Evolutionary conservation across 805 yeast genomes (phyloP), one percentile per base, ranked within the genome.

Genomic region (Schwanniomyces pseudopolymorphus): DNA sequence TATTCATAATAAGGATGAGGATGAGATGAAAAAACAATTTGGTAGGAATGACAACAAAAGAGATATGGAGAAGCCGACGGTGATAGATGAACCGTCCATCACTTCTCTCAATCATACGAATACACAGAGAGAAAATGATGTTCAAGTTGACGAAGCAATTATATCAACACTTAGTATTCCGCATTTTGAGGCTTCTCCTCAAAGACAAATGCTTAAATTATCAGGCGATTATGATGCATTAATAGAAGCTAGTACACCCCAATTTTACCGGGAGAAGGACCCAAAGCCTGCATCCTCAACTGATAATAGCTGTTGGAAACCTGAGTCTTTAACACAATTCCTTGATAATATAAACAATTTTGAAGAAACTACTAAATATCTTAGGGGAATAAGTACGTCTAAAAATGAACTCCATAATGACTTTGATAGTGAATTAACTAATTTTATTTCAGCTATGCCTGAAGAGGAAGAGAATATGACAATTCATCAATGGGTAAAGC

Each of bases 361-460:
- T 55, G 69, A 67, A 47, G 64, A 65, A 2, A 64, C 77, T 4
- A 62, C 72, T 3, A 58, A 59, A 14, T 72, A 62, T 40, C 57
- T 74, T 17, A 58, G 61, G 33, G 55, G 58, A 19, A 51, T 74
- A n/a, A 55, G 72, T 2, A 57, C 65, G 7, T 64, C 75, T 0
- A 61, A 60, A 7, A 71, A 70, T 49, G 70, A 72, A 35, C 63
- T 84, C 14, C 73, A 77, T 51, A 81, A 84, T 50, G 95, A 87
- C 58, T 60, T 70, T 35, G 88, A 84, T 47, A 90, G 92, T 1
- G 77, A 77, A 24, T 63, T 87, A 19, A 79, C 87, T 0, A 71
- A 72, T 42, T 86, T 86, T 55, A 80, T 85, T 5, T 74, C 82
- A 1, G 81, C 80, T 37, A 81, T 87, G 80, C 91, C 92, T 0